These are phyloP conservation scores for Xylaria sp. DNA, from an alignment of 2,329 filamentous ascomycete genomes.

Conservation along the genomic window DNA sequence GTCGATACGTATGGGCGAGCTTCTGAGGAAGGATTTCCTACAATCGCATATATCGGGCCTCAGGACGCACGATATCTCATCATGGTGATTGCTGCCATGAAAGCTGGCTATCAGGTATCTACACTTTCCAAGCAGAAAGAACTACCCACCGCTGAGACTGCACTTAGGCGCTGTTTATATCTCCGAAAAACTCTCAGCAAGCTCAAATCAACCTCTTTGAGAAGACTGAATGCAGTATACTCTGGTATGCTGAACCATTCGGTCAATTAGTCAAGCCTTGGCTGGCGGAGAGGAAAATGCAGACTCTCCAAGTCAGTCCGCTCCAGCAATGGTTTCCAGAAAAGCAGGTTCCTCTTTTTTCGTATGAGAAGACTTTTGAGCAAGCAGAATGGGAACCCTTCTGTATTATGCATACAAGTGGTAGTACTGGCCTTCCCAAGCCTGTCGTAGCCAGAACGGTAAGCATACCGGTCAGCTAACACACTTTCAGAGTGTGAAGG, in stretches of 20 bases:
- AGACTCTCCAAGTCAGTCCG: conserved; percentile 49
- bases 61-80: conserved; percentile 41
- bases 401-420: conserved; percentile 58
- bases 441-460: conserved; percentile 50
- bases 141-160: not conserved
- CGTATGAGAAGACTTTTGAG: conserved; percentile 56
- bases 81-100: conserved; percentile 37
- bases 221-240: conserved; percentile 53
- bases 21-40: conserved; percentile 45
- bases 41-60: conserved; percentile 58
- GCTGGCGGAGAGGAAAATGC: conserved; percentile 54
- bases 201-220: conserved; percentile 58
- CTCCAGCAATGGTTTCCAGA: conserved; percentile 52
- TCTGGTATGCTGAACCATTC: conserved; percentile 51
- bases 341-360: conserved; percentile 49
- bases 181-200: conserved; percentile 45
- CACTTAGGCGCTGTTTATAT: conserved; percentile 29
- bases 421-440: conserved; percentile 59
- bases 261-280: conserved; percentile 50
- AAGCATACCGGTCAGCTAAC: not conserved
- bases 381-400: conserved; percentile 56
- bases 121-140: conserved; percentile 26
- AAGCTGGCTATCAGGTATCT: conserved; percentile 47
- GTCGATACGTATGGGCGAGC: conserved; percentile 45
- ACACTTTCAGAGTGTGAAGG: not conserved